Base-by-base conservation (phyloP, 352 stramenopile genomes). In the Peronospora belbahrii region DNA sequence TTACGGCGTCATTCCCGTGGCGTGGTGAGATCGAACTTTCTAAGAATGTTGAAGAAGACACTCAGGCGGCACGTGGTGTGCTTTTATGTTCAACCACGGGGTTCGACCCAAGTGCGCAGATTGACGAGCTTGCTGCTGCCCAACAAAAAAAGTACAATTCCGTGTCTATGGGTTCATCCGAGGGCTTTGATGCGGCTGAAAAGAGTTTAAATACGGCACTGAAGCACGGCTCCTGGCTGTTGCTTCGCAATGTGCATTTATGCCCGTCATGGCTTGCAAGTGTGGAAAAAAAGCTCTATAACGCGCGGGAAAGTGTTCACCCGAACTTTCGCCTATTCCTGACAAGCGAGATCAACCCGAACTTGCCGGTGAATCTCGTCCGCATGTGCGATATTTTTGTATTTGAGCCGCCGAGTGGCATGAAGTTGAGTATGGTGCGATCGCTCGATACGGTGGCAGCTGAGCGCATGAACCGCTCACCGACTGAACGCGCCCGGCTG, bases 241-340 rank as follows among this genome's bases (percentile, higher is more conserved):
- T 99, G 59, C 70, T 99, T 47, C 96, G 97, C 30, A 99, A 99
- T 74, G 90, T 97, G 17, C 97, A 99, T 64, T 67, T 99, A 31
- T 99, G 95, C 52, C 82, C 92, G n/a, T 91, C 85, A 27, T 99
- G 97, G 97, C 79, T 99, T 6, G 78, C 85, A 15, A 85, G 74
- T 13, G 77, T 99, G 13, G 96, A 99, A 52, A 99, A 99, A 67
- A 97, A 94, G 62, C 73, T 99, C 2, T 95, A 95, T 58, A 90
- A 83, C 31, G 73, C 76, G 8, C 79, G 80, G 9, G 77, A 88
- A 9, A 74, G 57, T 30, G 73, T 71, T 11, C 73, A 94, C 32
- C 67, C 69, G 3, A 75, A 73, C 53, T 95, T 95, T 47, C 75
- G 84, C 3, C 57, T 97, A 10, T 99, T 99, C 63, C 76, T 99